Evolutionary conservation across 495 filamentous ascomycete species (phyloP), one percentile per base, ranked within the genome.

Genomic region (Penicillium coffeae): DNA sequence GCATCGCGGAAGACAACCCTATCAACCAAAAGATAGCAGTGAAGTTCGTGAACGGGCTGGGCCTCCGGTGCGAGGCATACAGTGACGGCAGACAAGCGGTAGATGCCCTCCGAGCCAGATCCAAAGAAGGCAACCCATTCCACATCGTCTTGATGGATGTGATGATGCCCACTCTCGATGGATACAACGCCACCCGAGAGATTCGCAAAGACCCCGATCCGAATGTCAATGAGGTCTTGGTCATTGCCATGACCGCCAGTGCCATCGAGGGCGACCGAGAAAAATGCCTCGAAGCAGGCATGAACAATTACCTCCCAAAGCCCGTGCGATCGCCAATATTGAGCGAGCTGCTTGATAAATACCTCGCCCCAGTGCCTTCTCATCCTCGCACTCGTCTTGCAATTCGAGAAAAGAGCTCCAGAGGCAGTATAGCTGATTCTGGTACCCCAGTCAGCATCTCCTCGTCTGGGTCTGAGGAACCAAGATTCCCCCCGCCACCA

Each of bases 251-350:
- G 90, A 96, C 90, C 3, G 90, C 90, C 2, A 86, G 81, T 42
- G 90, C 90, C 13, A 96, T 96, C 54, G 86, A 89, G 60, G 90
- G 90, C 32, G 90, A 96, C 54, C 77, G 89, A 21, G 90, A 96
- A 65, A 94, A 91, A 64, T 96, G 90, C 56, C 72, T 96, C 13
- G 88, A 89, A 20, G 87, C 89, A 0, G 90, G 90, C 21, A 96
- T 96, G 90, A 95, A 95, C 68, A 89, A 95, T 52, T 96, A 96
- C 51, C 81, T 96, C 4, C 89, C 90, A 19, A 96, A 96, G 63
- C 90, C 90, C 8, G 90, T 96, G 1, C 76, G 89, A 42, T 82
- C 79, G 13, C 80, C 82, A 18, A 73, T 90, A 37, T 69, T 92
- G 30, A 88, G 84, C 63, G 78, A 81, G 58, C 87, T 90, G 73